phyloP scores from a whole-genome alignment of 2,329 filamentous ascomycete species.

The Colletotrichum limetticola region DNA sequence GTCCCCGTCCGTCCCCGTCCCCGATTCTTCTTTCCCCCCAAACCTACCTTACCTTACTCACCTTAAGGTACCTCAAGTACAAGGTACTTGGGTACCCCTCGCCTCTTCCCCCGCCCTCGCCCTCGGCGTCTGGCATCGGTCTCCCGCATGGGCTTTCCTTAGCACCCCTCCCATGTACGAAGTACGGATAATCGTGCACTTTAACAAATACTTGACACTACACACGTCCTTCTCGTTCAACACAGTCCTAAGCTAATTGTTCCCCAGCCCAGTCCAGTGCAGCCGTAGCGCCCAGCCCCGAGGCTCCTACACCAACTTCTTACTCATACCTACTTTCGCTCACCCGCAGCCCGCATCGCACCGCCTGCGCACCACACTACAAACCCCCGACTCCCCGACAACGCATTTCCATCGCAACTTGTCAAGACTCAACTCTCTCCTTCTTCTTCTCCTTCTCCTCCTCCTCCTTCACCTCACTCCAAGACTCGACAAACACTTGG shows the following conservation, averaged over 20 bases:
- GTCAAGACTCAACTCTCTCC: constrained; percentile 17
- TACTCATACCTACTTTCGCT: constrained; percentile 6
- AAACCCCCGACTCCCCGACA: constrained; percentile 27
- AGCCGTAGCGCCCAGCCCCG: constrained; percentile 23
- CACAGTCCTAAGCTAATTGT: constrained; percentile 28
- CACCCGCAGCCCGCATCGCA: neutral
- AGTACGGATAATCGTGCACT: neutral
- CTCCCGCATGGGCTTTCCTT: constrained; percentile 31
- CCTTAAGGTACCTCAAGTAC: neutral
- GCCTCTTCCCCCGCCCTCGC: constrained; percentile 5
- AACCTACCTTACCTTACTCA: too few relatives aligned
- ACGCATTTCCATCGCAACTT: constrained; percentile 25
- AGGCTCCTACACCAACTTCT: constrained; percentile 18
- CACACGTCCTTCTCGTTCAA: constrained; percentile 13
- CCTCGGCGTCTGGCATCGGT: constrained; percentile 13
- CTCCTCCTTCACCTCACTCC: neutral
- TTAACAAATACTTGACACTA: constrained; percentile 2
- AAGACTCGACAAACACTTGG: neutral
- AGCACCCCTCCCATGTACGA: neutral
- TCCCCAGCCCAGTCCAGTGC: constrained; percentile 30
- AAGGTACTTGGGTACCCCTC: constrained; percentile 17
- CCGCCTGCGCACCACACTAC: neutral
- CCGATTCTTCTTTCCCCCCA: neutral
- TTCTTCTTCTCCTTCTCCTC: neutral
- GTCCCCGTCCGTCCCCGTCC: neutral